Evolutionary conservation across 345 rosid species (phyloP), one percentile per base, ranked within the genome.

Genomic region (Geranium rotundifolium): DNA sequence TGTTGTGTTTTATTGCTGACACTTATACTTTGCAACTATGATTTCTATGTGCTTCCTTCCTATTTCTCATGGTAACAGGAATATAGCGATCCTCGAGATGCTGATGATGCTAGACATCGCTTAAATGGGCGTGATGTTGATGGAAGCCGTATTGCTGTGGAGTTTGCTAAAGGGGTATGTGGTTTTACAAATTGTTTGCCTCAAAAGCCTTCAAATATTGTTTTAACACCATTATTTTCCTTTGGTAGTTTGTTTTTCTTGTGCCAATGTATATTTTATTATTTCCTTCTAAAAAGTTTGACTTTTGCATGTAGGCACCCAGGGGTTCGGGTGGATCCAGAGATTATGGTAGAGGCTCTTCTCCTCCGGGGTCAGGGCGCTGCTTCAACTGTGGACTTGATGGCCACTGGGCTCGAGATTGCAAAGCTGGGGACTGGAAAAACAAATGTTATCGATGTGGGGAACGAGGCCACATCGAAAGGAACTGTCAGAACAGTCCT

Each of bases 341-440:
- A 20, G 97, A 90, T 63, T 80, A 77, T 65, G 86, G 93, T 16
- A 82, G 89, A 73, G 96, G 92, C 46, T 95, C 96, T 56, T 95
- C 96, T 69, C 96, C 98, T 65, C n/a, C n/a, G n/a, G 96, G 96
- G 30, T 81, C 93, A 56, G 96, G 98, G 27, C 90, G 98, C 41
- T 92, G 98, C 68, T 92, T 92, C 57, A 92, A 89, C 7, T 92
- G 98, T 67, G 98, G 98, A 54, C 81, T 89, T 64, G 98, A 92
- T 81, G 98, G 98, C 17, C 98, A 92, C 29, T 87, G 96, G 98
- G 96, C 96, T 61, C 76, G 96, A 57, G 98, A 92, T 75, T 89
- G 96, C 81, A 92, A 85, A 61, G 93, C 95, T 61, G 97, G 97
- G 29, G 97, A 90, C 74, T 88, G 97, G 96, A 90, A 90, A 76